Conservation (phyloP, 805 yeast genomes). For the Ogataea wickerhamii region DNA sequence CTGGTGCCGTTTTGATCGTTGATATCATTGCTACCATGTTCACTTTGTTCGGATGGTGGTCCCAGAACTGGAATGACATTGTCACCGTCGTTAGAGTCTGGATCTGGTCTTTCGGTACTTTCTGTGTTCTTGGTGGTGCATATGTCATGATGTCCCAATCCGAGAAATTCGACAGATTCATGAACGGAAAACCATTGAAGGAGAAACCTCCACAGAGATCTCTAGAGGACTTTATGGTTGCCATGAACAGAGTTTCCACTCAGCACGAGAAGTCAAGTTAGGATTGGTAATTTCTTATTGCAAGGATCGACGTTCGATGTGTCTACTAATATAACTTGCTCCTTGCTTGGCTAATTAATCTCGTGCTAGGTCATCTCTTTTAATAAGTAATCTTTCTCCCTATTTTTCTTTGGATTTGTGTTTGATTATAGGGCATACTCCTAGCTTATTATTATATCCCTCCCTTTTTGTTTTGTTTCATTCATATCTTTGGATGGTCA, state of each 20-base stretch:
- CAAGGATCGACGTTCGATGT: slow-evolving; percentile 15
- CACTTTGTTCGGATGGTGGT: slow-evolving; percentile 96
- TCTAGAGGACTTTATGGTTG: slow-evolving; percentile 77
- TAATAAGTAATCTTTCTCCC: background rate
- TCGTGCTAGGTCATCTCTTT: background rate
- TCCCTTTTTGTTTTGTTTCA: slow-evolving; percentile 2
- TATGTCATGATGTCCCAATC: slow-evolving; percentile 89
- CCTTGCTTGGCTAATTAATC: slow-evolving; percentile 9
- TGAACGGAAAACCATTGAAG: slow-evolving; percentile 74
- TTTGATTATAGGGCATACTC: slow-evolving; percentile 2
- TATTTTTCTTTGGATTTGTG: slow-evolving; percentile 2
- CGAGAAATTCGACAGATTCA: slow-evolving; percentile 73
- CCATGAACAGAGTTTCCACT: slow-evolving; percentile 87
- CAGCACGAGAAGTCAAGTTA: slow-evolving; percentile 80
- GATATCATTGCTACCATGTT: slow-evolving; percentile 91
- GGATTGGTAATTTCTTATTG: slow-evolving; percentile 9
- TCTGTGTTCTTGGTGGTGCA: slow-evolving; percentile 95
- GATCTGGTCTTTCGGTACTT: slow-evolving; percentile 95
- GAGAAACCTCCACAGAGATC: slow-evolving; percentile 61
- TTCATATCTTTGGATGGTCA: slow-evolving; percentile 1
- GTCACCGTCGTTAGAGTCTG: slow-evolving; percentile 92
- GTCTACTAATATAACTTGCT: slow-evolving; percentile 12
- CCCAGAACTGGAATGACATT: slow-evolving; percentile 95
- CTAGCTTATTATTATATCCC: slow-evolving; percentile 4
- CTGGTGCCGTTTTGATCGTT: slow-evolving; percentile 89